Base-by-base conservation (phyloP, 1,284 basidiomycete genomes). In the Cerrena zonata region DNA sequence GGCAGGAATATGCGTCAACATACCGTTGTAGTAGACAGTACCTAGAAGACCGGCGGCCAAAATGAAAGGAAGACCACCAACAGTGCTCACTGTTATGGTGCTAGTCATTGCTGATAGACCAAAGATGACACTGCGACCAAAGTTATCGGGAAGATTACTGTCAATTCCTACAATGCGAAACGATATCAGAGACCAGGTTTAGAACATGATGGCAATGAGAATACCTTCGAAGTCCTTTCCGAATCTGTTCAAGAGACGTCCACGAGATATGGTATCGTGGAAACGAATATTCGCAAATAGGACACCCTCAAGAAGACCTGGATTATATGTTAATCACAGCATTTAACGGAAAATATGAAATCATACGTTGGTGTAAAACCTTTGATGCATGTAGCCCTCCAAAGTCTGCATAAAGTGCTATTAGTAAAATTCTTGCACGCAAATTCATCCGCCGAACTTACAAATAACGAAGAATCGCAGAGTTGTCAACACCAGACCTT, bases 211-310 rank as follows among this genome's bases (percentile, higher is more conserved):
- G 15, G 19, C 12, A 47, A 22, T 25, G 10, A 5, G 22, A 18
- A 12, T 53, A 82, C 85, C 89, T 72, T 96, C 93, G 53, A 95
- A 91, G 64, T 96, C 94, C 65, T 96, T 95, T 38, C 92, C 91
- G 60, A 96, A 95, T 36, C 93, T 78, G 64, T 95, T 94, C 36
- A 94, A 70, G 5, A 94, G 71, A 12, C 91, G 81, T 5, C 93
- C 93, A 42, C 91, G 81, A 45, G 86, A 90, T 2, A 92, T 84
- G 0, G 92, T 96, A 63, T 97, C 94, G 62, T 95, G 94, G 78
- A 96, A 96, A 23, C 93, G 82, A 47, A 96, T 84, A 39, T 91
- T 84, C 1, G 94, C 93, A 59, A 94, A 94, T 1, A 99, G 72
- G 10, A 98, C 86, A 0, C 86, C 71, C 64, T 93, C 86, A 38